Percentiles rank a stretch among this genome's conserved stretches.
phyloP scores from a whole-genome alignment of 352 stramenopile genomes.

The Blastocystis hominis region DNA sequence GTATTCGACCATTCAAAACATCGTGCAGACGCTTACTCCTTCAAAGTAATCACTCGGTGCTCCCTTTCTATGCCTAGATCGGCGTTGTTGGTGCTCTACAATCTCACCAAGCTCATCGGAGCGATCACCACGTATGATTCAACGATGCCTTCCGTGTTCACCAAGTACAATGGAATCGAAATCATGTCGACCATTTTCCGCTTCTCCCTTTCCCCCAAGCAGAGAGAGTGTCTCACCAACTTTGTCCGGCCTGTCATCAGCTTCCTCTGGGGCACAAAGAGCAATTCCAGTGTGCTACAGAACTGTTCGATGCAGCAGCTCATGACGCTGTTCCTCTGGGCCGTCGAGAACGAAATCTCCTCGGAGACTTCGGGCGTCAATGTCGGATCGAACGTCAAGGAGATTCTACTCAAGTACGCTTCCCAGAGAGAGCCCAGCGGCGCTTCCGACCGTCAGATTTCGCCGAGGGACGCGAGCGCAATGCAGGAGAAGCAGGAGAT shows the following conservation, averaged over 20 bases:
- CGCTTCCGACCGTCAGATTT: not conserved
- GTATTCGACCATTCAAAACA: not conserved
- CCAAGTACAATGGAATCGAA: conserved; percentile 34
- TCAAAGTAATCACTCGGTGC: not conserved
- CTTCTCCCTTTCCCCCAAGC: conserved; percentile 21
- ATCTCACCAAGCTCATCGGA: not conserved
- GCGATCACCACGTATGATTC: not conserved
- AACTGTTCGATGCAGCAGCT: conserved; percentile 25
- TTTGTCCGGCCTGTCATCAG: conserved; percentile 25
- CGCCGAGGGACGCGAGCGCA: too few relatives aligned
- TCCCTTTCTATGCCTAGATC: not conserved
- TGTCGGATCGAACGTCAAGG: conserved; percentile 14
- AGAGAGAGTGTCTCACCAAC: not conserved
- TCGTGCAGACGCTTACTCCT: not conserved
- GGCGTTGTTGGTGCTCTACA: not conserved
- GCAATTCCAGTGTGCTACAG: not conserved
- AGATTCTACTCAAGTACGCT: not conserved
- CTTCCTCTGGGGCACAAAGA: not conserved
- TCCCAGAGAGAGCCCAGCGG: not conserved
- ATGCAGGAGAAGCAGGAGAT: conserved; percentile 17
- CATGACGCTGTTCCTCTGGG: conserved; percentile 37
- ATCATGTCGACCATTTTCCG: conserved; percentile 28
- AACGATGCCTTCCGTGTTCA: not conserved
- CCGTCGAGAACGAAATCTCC: not conserved
- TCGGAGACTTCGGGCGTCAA: not conserved